Base-by-base conservation (phyloP, 192 early-diverging fungal species). In the Rhizophlyctis rosea region DNA sequence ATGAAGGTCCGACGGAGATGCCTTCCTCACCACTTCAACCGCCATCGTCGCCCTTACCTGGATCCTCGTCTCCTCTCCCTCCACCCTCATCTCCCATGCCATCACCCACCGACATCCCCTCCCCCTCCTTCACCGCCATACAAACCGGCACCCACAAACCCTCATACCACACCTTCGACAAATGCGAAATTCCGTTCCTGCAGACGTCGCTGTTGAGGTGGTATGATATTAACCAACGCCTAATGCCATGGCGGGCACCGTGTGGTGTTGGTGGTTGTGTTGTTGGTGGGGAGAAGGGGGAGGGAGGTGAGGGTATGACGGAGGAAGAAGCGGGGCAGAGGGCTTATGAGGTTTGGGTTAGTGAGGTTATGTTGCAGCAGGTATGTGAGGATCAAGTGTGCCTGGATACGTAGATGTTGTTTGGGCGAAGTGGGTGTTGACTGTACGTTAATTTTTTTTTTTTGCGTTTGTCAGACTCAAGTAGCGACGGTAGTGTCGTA, bases 291-390 rank as follows among this genome's bases (percentile, higher is more conserved):
- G 16, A 33, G 32, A 27, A 27, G 5, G 11, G 31, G 39, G 47
- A 23, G 25, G 30, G 21, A 54, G 13, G 3, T 7, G 34, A 35
- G 30, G 34, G 7, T 39, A 48, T 21, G 51, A 34, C 29, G 24
- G 69, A 65, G 48, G 58, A 64, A 28, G 69, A 68, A 29, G 66
- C 69, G 31, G 81, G 67, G 1, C 81, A 86, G 61, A 57, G 53
- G 11, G 50, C 55, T 14, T 59, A 67, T 16, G 29, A 24, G 66
- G 87, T 90, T 1, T 91, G 90, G 90, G 82, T 91, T 2, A 80
- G 76, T n/a, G 90, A 91, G 70, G 84, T 91, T 30, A 91, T 91
- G 90, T 68, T 86, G n/a, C 90, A 91, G 62, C 90, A 86, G 67
- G 60, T 67, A 50, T 4, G 29, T 11, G 13, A 18, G 56, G n/a